phyloP scores from a whole-genome alignment of 2,329 filamentous ascomycete genomes.

The Gaeumannomyces sp. region DNA sequence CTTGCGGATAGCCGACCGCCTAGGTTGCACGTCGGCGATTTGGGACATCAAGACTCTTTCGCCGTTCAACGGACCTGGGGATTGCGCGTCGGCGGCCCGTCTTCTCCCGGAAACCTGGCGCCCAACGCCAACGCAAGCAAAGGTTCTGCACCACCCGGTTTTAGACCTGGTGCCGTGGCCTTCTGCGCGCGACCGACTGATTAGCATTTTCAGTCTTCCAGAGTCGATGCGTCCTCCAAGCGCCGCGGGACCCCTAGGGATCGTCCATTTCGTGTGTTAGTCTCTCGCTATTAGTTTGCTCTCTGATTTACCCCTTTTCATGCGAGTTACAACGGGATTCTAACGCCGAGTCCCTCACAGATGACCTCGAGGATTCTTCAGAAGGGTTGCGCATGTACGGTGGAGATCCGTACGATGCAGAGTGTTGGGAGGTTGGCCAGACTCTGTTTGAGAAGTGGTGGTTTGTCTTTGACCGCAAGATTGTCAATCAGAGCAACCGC shows the following conservation, averaged over 20 bases:
- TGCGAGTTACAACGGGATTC: too few relatives aligned
- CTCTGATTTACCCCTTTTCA: too few relatives aligned
- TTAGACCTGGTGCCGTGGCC: slow-evolving; percentile 56
- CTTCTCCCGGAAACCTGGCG: slow-evolving; percentile 41
- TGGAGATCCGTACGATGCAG: slow-evolving; percentile 39
- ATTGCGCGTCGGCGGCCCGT: slow-evolving; percentile 20
- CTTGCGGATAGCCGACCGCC: slow-evolving; percentile 38
- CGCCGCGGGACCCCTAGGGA: slow-evolving; percentile 38
- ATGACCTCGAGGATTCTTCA: slow-evolving; percentile 49
- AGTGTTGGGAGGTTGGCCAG: slow-evolving; percentile 52
- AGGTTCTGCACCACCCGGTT: slow-evolving; percentile 49
- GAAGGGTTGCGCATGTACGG: slow-evolving; percentile 47
- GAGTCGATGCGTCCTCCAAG: slow-evolving; percentile 38
- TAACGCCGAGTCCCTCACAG: too few relatives aligned
- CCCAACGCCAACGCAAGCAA: slow-evolving; percentile 43
- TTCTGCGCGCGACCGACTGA: slow-evolving; percentile 24
- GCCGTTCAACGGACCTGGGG: slow-evolving; percentile 31
- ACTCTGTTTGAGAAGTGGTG: slow-evolving; percentile 54
- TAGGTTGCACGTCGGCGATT: slow-evolving; percentile 34
- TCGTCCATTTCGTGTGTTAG: slow-evolving; percentile 41
- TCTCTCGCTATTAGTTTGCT: too few relatives aligned
- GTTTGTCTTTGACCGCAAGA: slow-evolving; percentile 49
- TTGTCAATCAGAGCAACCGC: slow-evolving; percentile 48
- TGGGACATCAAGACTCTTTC: slow-evolving; percentile 42
- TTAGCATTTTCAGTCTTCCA: slow-evolving; percentile 45